These are phyloP conservation scores for Pythium aphanidermatum DNA, from an alignment of 352 stramenopile species.

Conservation along the genomic window DNA sequence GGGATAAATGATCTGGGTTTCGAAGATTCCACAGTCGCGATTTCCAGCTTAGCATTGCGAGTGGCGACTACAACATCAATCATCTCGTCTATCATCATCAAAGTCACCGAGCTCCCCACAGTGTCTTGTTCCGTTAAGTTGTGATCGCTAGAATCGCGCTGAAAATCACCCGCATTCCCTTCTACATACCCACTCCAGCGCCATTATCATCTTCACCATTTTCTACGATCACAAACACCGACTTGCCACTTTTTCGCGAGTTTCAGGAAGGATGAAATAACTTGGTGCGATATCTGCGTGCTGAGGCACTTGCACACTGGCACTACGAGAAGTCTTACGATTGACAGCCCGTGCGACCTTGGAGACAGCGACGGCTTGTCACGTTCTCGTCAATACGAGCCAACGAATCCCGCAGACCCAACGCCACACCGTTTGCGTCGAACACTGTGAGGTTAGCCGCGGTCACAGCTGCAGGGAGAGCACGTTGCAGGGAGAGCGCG, in stretches of 20 bases:
- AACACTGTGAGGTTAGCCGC: background rate
- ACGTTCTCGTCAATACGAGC: background rate
- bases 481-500: too few relatives aligned
- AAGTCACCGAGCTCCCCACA: conserved; percentile 16
- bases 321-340: too few relatives aligned
- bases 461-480: background rate
- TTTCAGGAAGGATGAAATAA: conserved; percentile 12
- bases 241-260: conserved; percentile 4
- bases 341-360: too few relatives aligned
- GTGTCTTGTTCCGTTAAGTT: conserved; percentile 8
- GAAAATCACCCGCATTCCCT: conserved; percentile 9
- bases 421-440: background rate
- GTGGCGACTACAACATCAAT: conserved; percentile 9
- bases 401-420: background rate
- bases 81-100: conserved; percentile 18
- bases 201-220: conserved; percentile 9
- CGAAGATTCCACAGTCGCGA: conserved; percentile 11
- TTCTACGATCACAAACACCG: conserved; percentile 8
- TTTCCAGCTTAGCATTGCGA: conserved; percentile 16
- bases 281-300: background rate
- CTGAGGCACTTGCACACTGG: too few relatives aligned
- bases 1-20: conserved; percentile 9
- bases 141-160: conserved; percentile 8
- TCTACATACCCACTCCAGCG: background rate
- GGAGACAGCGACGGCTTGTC: too few relatives aligned